Evolutionary conservation across 2,329 filamentous ascomycete genomes (phyloP).

Genomic region (Calonectria crousiana): DNA sequence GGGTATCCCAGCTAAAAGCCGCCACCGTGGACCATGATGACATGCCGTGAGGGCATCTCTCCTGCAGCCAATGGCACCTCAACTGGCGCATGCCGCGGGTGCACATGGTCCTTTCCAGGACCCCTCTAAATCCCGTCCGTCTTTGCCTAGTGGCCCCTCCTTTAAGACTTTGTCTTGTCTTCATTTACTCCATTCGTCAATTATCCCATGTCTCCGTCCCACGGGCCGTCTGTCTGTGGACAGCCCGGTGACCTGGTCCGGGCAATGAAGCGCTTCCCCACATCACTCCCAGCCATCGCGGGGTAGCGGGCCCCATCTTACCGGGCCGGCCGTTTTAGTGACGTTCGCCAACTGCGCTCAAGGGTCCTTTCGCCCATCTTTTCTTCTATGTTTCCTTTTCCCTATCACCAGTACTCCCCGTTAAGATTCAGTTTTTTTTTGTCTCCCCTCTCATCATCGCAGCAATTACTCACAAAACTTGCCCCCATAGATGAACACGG

Average conservation of each 20-base stretch:
- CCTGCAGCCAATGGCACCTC: slow-evolving; percentile 16
- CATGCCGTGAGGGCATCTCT: slow-evolving; percentile 10
- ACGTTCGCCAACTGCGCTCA: slow-evolving; percentile 30
- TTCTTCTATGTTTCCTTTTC: slow-evolving; percentile 29
- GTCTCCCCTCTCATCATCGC: neutral
- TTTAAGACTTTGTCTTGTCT: neutral
- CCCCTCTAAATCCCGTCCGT: neutral
- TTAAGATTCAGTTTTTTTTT: neutral
- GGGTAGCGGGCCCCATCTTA: slow-evolving; percentile 40
- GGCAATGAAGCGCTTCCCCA: slow-evolving; percentile 33
- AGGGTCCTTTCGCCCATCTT: slow-evolving; percentile 18
- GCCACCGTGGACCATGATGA: slow-evolving; percentile 18
- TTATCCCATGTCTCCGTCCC: slow-evolving; percentile 2
- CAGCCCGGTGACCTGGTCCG: slow-evolving; percentile 29
- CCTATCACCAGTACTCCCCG: slow-evolving; percentile 27
- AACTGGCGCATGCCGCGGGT: slow-evolving; percentile 20
- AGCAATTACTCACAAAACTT: slow-evolving; percentile 25
- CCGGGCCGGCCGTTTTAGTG: slow-evolving; percentile 37
- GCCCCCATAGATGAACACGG: slow-evolving; percentile 34
- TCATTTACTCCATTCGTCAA: slow-evolving; percentile 2
- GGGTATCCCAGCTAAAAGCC: neutral
- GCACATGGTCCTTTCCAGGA: slow-evolving; percentile 12
- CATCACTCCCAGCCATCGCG: slow-evolving; percentile 38
- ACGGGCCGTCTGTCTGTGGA: slow-evolving; percentile 1
- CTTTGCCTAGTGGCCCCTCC: neutral